These are phyloP conservation scores for Pezicula carpinea DNA, from an alignment of 2,329 filamentous ascomycete genomes.

Conservation along the genomic window DNA sequence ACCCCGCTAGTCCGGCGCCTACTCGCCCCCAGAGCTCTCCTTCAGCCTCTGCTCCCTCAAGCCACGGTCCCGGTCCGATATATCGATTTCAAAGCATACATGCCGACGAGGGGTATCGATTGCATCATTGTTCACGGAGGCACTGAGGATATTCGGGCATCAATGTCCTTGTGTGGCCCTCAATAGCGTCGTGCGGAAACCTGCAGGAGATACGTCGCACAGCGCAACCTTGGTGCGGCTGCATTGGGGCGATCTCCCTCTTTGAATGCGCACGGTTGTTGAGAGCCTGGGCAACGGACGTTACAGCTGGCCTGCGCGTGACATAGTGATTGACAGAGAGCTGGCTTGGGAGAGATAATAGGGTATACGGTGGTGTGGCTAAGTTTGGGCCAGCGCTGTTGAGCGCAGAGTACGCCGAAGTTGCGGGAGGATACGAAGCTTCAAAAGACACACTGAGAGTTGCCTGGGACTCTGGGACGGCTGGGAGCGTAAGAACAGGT, in stretches of 20 bases:
- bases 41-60: background rate
- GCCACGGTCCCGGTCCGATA: background rate
- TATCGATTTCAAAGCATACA: background rate
- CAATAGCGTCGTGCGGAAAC: conserved; percentile 22
- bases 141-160: conserved; percentile 20
- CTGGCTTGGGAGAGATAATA: background rate
- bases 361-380: too few species aligned
- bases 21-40: background rate
- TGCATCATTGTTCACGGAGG: background rate
- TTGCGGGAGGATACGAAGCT: too few species aligned
- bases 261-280: background rate
- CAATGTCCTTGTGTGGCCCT: conserved; percentile 20
- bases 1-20: background rate
- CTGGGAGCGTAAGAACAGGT: background rate
- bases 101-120: background rate
- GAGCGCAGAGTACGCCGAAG: too few species aligned
- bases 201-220: conserved; percentile 22
- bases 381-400: too few species aligned
- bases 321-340: background rate
- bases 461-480: background rate
- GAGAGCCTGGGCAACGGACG: background rate
- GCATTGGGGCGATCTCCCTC: background rate
- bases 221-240: conserved; percentile 10
- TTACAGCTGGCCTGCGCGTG: background rate
- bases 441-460: background rate